Evolutionary conservation across 2,329 filamentous ascomycete species (phyloP).

Genomic region (Fusarium sp.): DNA sequence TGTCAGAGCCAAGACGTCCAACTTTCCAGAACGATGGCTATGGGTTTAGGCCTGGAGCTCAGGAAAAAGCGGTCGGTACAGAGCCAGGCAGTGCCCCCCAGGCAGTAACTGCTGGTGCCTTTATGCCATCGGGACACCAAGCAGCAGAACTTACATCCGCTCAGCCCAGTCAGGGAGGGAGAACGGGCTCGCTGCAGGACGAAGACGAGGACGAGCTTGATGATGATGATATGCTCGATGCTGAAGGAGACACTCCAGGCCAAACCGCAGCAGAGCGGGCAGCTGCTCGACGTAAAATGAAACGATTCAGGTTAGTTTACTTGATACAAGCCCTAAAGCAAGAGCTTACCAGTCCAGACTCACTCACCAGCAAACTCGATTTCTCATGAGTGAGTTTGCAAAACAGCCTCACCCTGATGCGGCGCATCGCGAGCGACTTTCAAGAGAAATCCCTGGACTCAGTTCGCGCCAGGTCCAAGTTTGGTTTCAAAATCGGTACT

Average conservation of each 20-base stretch:
- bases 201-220: conserved; percentile 68
- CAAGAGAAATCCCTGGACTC: conserved; percentile 90
- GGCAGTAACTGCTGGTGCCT: conserved; percentile 7
- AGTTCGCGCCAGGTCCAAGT: conserved; percentile 96
- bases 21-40: conserved; percentile 21
- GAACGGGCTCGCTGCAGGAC: conserved; percentile 58
- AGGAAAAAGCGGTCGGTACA: conserved; percentile 1
- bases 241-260: conserved; percentile 53
- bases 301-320: conserved; percentile 79
- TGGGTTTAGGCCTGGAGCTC: conserved; percentile 17
- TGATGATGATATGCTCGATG: conserved; percentile 71
- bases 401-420: conserved; percentile 96
- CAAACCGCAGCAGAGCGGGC: conserved; percentile 71
- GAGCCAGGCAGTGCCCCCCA: conserved; percentile 1
- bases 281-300: conserved; percentile 77
- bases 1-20: conserved; percentile 20
- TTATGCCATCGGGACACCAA: conserved; percentile 53
- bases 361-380: conserved; percentile 97
- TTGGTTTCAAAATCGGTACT: conserved; percentile 97
- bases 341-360: conserved; percentile 72
- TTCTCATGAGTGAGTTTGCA: conserved; percentile 96
- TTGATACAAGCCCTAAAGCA: not conserved
- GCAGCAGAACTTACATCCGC: conserved; percentile 52
- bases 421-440: conserved; percentile 87
- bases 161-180: conserved; percentile 58